A percentile compares a stretch with the other conserved stretches of the same genome.
These are phyloP conservation scores for Suillus cothurnatus DNA, from an alignment of 768 basidiomycete genomes.

Conservation along the genomic window DNA sequence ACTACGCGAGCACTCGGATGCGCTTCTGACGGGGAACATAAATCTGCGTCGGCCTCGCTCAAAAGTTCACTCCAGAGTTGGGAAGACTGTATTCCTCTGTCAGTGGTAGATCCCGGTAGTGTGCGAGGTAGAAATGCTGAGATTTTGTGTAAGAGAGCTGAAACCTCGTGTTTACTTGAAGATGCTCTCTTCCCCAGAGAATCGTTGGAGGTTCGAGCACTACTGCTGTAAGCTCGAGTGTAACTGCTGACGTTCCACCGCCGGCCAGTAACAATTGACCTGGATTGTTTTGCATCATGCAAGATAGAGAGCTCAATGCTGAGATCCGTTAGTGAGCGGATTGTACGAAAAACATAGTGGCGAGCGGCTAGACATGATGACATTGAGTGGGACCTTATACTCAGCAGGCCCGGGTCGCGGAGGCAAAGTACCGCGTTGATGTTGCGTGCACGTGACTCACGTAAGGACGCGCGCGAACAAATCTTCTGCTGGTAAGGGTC, in stretches of 20 bases:
- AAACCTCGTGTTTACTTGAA: slow-evolving; percentile 30
- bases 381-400: slow-evolving; percentile 3
- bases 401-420: background rate
- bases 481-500: no score
- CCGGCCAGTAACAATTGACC: background rate
- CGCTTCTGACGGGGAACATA: slow-evolving; percentile 32
- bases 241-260: background rate
- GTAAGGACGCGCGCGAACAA: no score
- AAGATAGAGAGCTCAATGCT: background rate
- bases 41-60: slow-evolving; percentile 31
- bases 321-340: background rate
- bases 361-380: slow-evolving; percentile 9
- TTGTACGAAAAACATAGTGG: background rate
- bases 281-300: background rate
- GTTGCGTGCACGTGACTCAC: background rate
- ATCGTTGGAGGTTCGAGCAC: background rate
- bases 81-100: slow-evolving; percentile 32
- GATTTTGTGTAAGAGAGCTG: slow-evolving; percentile 54
- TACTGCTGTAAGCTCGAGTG: background rate
- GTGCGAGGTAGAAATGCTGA: slow-evolving; percentile 47
- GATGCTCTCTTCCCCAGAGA: background rate
- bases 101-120: slow-evolving; percentile 30
- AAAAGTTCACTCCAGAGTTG: slow-evolving; percentile 51
- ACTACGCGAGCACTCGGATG: slow-evolving; percentile 46
- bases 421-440: background rate